Base-by-base conservation (phyloP, 768 basidiomycete species). In the Amanita rimosa region DNA sequence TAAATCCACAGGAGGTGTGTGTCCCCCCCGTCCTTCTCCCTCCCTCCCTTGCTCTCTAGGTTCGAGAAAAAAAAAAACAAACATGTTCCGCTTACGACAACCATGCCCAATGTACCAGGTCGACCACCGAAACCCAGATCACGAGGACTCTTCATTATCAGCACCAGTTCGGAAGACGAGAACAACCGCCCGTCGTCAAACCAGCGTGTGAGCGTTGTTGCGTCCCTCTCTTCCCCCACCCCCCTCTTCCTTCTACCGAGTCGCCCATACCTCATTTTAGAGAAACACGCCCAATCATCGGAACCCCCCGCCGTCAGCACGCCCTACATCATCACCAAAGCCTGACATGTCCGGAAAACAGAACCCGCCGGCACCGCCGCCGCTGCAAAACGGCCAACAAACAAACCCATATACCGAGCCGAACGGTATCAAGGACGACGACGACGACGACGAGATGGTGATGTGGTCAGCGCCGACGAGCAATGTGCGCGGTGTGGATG, bases 391-490 rank as follows among this genome's bases (percentile, higher is more conserved):
- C n/a, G n/a, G n/a, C n/a, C n/a, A n/a, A n/a, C n/a, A n/a, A n/a
- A n/a, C n/a, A n/a, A n/a, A n/a, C n/a, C n/a, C 22, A 13, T 13
- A 13, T 4, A 13, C 11, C 31, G 31, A 31, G 31, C 11, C 5
- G 31, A 31, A 16, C 24, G 17, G 14, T 10, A 10, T 21, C n/a
- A n/a, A n/a, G 22, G 22, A 5, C 22, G 19, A 13, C n/a, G 17
- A 35, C 34, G 19, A 46, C 9, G 2, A 27, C 5, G 35, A 26
- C 8, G 35, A n/a, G 2, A 10, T 35, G 5, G 22, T 24, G 21
- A 46, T 46, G 45, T 46, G 45, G 45, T 22, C 45, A 26, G 45
- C 35, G 33, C 45, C 45, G 6, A 46, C 45, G 35, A 46, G 45
- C 24, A 37, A 46, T 35, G 24, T 46, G 13, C 45, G 45, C 36